Base-by-base conservation (phyloP, 2,329 filamentous ascomycete species). In the Hortaea werneckii region DNA sequence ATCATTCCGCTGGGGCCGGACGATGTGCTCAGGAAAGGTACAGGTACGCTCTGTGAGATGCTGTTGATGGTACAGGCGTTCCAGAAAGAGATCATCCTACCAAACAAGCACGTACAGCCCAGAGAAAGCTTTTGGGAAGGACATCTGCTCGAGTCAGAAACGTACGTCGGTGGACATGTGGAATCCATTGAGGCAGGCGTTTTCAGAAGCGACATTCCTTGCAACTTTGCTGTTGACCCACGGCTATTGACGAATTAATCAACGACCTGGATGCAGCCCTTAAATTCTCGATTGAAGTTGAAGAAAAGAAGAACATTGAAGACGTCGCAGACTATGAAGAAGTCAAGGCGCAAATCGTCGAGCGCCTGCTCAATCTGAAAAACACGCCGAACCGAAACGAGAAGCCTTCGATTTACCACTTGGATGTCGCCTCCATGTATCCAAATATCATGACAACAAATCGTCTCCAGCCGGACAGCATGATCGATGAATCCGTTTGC, bases 381-480 rank as follows among this genome's bases (percentile, higher is more conserved):
- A 75, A 82, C 43, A 92, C 83, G 0, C 90, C 92, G 0, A 88
- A 94, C 58, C 78, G 92, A 51, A 80, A 74, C 55, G 92, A 98
- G 64, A 74, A 81, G 38, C 92, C 92, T 4, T 77, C 94, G 29
- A 98, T 98, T 54, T 98, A 98, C 68, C 92, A 98, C 74, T 73
- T 98, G 69, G 92, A 98, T 62, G 94, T 98, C 48, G 92, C 92
- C 12, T 95, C 92, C 49, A 98, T 98, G 92, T 98, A 98, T 64
- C 92, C 92, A 7, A 98, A 98, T 66, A 98, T 98, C 65, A 98
- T 98, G 94, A 98, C 94, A 1, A 98, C 92, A 1, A 98, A 98
- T 65, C 85, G 92, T 64, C 68, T 98, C 40, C 92, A 98, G 57
- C 92, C 92, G 0, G 92, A 98, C 65, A 96, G 92, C n/a, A 94